phyloP scores from a whole-genome alignment of 169 alveolate species.

The Plasmodium ovale region DNA sequence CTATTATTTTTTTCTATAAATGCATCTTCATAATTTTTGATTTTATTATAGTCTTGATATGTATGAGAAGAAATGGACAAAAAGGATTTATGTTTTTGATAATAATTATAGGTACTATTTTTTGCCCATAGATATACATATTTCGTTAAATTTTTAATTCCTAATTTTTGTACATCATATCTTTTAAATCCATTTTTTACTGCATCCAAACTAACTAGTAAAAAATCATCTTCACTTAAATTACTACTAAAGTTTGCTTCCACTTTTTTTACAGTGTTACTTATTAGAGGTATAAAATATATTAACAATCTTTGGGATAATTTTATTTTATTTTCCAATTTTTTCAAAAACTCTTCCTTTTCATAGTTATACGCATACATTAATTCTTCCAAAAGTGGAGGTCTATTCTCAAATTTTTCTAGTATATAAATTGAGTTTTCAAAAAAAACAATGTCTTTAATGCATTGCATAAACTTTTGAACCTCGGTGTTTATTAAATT shows the following conservation, averaged over 20 bases:
- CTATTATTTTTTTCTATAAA: slow-evolving; percentile 61
- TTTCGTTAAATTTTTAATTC: slow-evolving; percentile 66
- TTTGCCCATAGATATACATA: slow-evolving; percentile 75
- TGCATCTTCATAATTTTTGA: slow-evolving; percentile 56
- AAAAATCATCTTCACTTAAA: slow-evolving; percentile 74
- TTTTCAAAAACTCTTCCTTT: slow-evolving; percentile 19
- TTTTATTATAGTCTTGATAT: slow-evolving; percentile 56
- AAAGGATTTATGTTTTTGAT: slow-evolving; percentile 74
- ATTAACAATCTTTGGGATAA: slow-evolving; percentile 46
- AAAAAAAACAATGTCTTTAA: slow-evolving; percentile 68
- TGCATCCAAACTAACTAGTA: slow-evolving; percentile 69
- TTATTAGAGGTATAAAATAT: slow-evolving; percentile 68
- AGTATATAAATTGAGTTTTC: slow-evolving; percentile 68
- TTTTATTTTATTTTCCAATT: slow-evolving; percentile 50
- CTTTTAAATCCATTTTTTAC: slow-evolving; percentile 75
- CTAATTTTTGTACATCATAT: slow-evolving; percentile 73
- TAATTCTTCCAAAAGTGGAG: slow-evolving; percentile 70
- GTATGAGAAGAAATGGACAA: slow-evolving; percentile 62
- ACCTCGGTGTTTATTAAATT: slow-evolving; percentile 53
- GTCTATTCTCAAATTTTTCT: slow-evolving; percentile 68
- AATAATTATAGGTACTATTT: slow-evolving; percentile 73
- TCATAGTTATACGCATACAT: slow-evolving; percentile 52
- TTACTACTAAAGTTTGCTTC: slow-evolving; percentile 69
- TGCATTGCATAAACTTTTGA: slow-evolving; percentile 60
- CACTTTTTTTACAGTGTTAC: slow-evolving; percentile 27